A percentile compares a stretch with the other conserved stretches of the same genome.
Evolutionary conservation across 345 rosid genomes (phyloP).

Genomic region (Zanthoxylum bungeanum): DNA sequence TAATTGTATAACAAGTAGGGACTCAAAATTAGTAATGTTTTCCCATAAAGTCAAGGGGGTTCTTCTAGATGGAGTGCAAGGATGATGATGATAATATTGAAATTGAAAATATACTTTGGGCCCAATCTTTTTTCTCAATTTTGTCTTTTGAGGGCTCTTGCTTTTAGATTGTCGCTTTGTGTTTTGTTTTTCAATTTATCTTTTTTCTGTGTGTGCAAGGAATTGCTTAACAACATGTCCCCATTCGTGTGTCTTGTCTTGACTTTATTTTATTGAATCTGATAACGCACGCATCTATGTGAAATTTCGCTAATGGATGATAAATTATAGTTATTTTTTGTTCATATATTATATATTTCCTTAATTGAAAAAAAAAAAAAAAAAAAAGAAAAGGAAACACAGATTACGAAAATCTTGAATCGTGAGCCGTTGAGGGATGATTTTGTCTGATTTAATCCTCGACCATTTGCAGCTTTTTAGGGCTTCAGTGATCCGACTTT

Average conservation of each 20-base stretch:
- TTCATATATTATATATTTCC: neutral
- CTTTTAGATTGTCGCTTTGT: neutral
- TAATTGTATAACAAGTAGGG: no score
- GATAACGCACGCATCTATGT: slow-evolving; percentile 8
- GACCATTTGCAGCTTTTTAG: slow-evolving; percentile 10
- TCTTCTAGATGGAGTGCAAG: neutral
- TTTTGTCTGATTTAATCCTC: neutral
- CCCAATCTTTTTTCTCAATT: neutral
- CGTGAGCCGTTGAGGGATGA: neutral
- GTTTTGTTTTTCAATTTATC: neutral
- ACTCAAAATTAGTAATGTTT: no score
- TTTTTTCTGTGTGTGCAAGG: slow-evolving; percentile 4
- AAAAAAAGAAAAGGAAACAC: neutral
- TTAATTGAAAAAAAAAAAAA: neutral
- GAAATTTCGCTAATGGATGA: neutral
- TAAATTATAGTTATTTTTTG: neutral
- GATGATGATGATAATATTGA: neutral
- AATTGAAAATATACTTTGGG: neutral
- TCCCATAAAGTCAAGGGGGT: neutral
- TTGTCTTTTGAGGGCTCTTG: slow-evolving; percentile 10
- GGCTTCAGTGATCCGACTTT: no score
- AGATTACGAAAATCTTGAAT: neutral
- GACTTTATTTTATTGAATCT: neutral
- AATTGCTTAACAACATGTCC: neutral
- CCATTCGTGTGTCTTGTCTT: neutral